Conservation (phyloP, 176 grass and related monocot species). For the Carex scoparia region DNA sequence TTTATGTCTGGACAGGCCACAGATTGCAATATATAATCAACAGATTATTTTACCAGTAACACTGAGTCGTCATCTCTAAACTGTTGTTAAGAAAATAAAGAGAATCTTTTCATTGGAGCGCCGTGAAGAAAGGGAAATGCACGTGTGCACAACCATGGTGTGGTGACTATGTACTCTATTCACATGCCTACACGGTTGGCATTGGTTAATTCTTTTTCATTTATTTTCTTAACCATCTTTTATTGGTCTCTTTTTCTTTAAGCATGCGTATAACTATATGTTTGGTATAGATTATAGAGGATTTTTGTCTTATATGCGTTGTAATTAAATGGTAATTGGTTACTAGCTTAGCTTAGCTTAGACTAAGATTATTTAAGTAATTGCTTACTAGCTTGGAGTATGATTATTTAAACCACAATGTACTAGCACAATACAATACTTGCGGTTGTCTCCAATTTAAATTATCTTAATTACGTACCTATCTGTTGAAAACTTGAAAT, state of each 20-base stretch:
- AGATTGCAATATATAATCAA: neutral
- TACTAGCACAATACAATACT: neutral
- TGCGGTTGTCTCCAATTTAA: neutral
- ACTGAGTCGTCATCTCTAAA: neutral
- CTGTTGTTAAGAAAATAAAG: neutral
- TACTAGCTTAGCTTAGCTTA: neutral
- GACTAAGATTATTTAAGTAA: neutral
- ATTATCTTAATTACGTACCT: too few species aligned
- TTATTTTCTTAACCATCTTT: neutral
- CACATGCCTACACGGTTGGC: constrained; percentile 6
- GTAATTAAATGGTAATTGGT: neutral
- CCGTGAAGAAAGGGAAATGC: constrained; percentile 16
- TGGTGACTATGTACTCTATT: neutral
- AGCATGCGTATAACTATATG: neutral
- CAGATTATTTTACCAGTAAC: neutral
- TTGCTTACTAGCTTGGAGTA: neutral
- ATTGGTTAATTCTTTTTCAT: neutral
- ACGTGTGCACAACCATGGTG: neutral
- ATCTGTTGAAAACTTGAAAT: too few species aligned
- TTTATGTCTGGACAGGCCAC: neutral
- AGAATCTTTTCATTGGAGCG: constrained; percentile 2
- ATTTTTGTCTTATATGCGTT: neutral
- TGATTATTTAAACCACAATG: neutral
- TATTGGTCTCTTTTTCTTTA: neutral
- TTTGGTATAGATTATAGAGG: neutral